A percentile compares a stretch with the other conserved stretches of the same genome.
Conservation (phyloP, 208 protist species). For the Angomonas deanei region DNA sequence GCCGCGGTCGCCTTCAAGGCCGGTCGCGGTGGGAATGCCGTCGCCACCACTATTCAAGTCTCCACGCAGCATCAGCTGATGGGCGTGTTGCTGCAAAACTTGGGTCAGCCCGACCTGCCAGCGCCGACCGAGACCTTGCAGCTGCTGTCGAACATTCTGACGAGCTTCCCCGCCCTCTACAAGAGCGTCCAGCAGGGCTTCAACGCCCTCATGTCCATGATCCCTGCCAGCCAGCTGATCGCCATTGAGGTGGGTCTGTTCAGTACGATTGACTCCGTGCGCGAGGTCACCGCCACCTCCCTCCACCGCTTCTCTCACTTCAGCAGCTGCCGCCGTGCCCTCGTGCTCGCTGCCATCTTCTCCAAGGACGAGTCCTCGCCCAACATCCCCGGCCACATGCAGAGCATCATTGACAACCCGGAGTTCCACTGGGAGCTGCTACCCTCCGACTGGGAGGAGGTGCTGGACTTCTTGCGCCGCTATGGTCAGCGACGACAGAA, state of each 20-base stretch:
- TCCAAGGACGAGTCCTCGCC: conserved; percentile 24
- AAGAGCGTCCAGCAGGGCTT: conserved; percentile 82
- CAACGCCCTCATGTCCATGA: conserved; percentile 70
- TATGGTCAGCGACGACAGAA: conserved; percentile 60
- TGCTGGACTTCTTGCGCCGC: conserved; percentile 65
- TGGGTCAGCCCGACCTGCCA: conserved; percentile 58
- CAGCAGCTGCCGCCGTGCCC: conserved; percentile 60
- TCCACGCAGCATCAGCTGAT: conserved; percentile 87
- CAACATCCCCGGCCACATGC: conserved; percentile 39
- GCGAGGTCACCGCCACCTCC: conserved; percentile 63
- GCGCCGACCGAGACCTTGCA: conserved; percentile 61
- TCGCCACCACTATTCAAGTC: conserved; percentile 77
- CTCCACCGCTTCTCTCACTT: conserved; percentile 78
- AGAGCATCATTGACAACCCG: conserved; percentile 23
- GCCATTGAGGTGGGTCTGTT: conserved; percentile 65
- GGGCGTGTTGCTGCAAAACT: conserved; percentile 74
- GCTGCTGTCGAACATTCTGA: conserved; percentile 64
- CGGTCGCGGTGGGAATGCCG: conserved; percentile 58
- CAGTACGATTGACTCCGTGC: conserved; percentile 55
- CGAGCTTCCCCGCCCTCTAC: conserved; percentile 77
- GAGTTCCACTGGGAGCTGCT: conserved; percentile 46
- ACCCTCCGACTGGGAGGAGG: conserved; percentile 68
- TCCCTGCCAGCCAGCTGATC: conserved; percentile 43
- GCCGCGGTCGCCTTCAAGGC: conserved; percentile 79
- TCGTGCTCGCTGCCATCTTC: conserved; percentile 68